Conservation (phyloP, 1,139 yeast species). For the Yueomyces sp. region DNA sequence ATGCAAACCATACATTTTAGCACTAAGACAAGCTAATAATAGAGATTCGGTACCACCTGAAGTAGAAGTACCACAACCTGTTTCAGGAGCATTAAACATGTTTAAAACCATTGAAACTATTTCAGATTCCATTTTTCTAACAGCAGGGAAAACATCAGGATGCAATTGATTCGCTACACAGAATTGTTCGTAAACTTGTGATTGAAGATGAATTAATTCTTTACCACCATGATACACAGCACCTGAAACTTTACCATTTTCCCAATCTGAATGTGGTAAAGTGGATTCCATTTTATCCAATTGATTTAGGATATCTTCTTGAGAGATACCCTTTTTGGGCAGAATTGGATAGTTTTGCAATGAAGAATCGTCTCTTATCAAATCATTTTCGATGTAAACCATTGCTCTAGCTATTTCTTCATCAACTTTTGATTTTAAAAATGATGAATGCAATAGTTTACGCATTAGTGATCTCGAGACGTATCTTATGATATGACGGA, state of each 20-base stretch:
- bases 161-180: constrained; percentile 89
- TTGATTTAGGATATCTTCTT: constrained; percentile 32
- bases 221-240: constrained; percentile 94
- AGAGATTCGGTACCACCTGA: constrained; percentile 97
- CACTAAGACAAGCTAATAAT: constrained; percentile 74
- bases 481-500: constrained; percentile 9
- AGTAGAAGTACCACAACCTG: constrained; percentile 81
- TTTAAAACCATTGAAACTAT: constrained; percentile 83
- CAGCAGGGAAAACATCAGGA: constrained; percentile 95
- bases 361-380: constrained; percentile 39
- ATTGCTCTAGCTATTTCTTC: constrained; percentile 41
- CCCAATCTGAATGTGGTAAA: constrained; percentile 67
- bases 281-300: constrained; percentile 33
- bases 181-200: constrained; percentile 61
- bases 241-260: constrained; percentile 76
- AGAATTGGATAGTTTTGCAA: constrained; percentile 35
- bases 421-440: constrained; percentile 44
- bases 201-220: constrained; percentile 57
- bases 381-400: constrained; percentile 36
- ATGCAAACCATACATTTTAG: constrained; percentile 45
- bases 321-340: constrained; percentile 46
- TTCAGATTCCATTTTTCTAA: constrained; percentile 92
- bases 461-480: constrained; percentile 22
- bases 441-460: constrained; percentile 38
- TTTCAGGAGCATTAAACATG: constrained; percentile 57